Evolutionary conservation across 495 filamentous ascomycete genomes (phyloP).

Genomic region (Hypoxylon lenormandii): DNA sequence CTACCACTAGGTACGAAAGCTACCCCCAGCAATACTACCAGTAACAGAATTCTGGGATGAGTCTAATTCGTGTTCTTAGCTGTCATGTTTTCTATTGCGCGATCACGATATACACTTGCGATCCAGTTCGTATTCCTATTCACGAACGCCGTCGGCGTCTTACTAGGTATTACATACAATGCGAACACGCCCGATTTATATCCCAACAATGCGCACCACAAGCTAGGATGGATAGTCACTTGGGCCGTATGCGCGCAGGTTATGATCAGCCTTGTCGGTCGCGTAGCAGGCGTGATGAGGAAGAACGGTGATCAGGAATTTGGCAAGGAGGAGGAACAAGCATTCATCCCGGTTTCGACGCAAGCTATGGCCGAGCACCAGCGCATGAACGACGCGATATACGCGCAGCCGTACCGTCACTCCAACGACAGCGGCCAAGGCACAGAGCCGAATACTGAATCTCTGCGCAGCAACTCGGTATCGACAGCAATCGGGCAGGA

Average conservation of each 20-base stretch:
- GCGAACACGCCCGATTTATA: conserved; percentile 87
- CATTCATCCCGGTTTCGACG: conserved; percentile 76
- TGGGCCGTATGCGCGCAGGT: conserved; percentile 77
- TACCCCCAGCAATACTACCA: neutral
- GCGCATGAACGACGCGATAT: conserved; percentile 50
- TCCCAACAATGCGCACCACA: conserved; percentile 86
- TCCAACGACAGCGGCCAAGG: conserved; percentile 92
- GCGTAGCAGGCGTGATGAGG: conserved; percentile 56
- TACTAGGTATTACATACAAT: conserved; percentile 83
- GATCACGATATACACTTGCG: conserved; percentile 78
- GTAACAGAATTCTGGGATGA: neutral
- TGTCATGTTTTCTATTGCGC: conserved; percentile 85
- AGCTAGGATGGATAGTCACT: conserved; percentile 86
- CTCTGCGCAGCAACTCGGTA: conserved; percentile 72
- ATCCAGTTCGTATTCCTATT: conserved; percentile 81
- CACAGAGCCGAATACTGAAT: conserved; percentile 77
- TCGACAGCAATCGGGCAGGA: conserved; percentile 67
- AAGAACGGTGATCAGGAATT: conserved; percentile 22
- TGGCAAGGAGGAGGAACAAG: conserved; percentile 57
- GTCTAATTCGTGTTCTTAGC: conserved; percentile 63
- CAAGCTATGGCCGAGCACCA: conserved; percentile 74
- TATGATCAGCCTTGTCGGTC: conserved; percentile 72
- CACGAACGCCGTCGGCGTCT: conserved; percentile 75
- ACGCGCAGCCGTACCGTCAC: conserved; percentile 69
- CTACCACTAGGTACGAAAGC: conserved; percentile 79